Conservation (phyloP, 2,329 filamentous ascomycete genomes). For the Ambrosiella xylebori region DNA sequence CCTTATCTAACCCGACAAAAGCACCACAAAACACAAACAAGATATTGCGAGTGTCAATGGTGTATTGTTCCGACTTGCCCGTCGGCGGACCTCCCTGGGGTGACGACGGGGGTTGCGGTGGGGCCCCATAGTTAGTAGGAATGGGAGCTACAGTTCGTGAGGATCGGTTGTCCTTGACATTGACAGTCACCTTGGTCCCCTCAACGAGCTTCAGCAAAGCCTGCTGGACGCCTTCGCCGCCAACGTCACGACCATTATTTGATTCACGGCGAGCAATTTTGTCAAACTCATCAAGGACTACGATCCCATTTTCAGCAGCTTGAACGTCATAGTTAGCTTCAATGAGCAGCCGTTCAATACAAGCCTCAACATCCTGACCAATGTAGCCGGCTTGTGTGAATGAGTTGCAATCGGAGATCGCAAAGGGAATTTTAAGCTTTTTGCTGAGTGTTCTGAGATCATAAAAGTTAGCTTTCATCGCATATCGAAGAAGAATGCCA, state of each 20-base stretch:
- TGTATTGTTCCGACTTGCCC: slow-evolving; percentile 43
- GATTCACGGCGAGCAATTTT: slow-evolving; percentile 86
- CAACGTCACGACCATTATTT: slow-evolving; percentile 79
- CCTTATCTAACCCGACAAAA: slow-evolving; percentile 81
- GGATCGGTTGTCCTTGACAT: slow-evolving; percentile 61
- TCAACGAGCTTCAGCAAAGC: slow-evolving; percentile 91
- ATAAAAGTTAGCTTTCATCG: slow-evolving; percentile 14
- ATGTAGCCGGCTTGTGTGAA: slow-evolving; percentile 97
- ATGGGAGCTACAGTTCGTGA: slow-evolving; percentile 35
- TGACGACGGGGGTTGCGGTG: slow-evolving; percentile 24
- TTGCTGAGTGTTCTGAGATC: slow-evolving; percentile 61
- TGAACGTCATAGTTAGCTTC: slow-evolving; percentile 79
- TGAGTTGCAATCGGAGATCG: slow-evolving; percentile 87
- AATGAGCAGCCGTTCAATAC: slow-evolving; percentile 76
- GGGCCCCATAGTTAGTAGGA: slow-evolving; percentile 33
- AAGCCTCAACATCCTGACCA: slow-evolving; percentile 92
- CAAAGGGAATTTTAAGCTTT: slow-evolving; percentile 86
- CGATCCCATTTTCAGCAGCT: slow-evolving; percentile 76
- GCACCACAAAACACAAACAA: slow-evolving; percentile 94
- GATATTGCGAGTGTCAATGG: slow-evolving; percentile 87
- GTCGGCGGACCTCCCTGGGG: slow-evolving; percentile 30
- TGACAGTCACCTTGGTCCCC: slow-evolving; percentile 82
- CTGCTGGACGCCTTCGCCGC: slow-evolving; percentile 92
- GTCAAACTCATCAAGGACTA: slow-evolving; percentile 92
- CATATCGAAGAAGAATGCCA: background rate